These are phyloP conservation scores for Neonectria coccinea DNA, from an alignment of 2,329 filamentous ascomycete species.

Conservation along the genomic window DNA sequence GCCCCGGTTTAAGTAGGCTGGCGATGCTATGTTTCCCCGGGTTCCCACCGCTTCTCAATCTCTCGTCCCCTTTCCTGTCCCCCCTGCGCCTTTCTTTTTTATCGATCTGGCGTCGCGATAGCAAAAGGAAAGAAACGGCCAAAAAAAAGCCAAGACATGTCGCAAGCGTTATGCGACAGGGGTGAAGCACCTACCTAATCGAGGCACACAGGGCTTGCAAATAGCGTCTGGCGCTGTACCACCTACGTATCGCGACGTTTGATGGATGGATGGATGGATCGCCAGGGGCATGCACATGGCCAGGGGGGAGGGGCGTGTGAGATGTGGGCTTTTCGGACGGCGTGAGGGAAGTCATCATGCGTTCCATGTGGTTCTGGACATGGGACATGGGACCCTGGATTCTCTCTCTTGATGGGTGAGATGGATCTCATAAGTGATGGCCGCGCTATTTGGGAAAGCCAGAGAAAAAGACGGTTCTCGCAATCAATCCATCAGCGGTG, in stretches of 20 bases:
- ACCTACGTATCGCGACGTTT: background rate
- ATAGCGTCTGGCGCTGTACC: background rate
- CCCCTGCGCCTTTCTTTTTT: background rate
- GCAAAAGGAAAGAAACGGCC: background rate
- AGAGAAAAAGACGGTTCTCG: background rate
- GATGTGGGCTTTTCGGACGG: too few relatives aligned
- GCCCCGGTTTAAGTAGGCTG: background rate
- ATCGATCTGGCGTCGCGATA: conserved; percentile 11
- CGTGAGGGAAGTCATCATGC: too few relatives aligned
- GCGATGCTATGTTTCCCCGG: background rate
- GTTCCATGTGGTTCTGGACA: too few relatives aligned
- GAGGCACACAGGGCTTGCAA: background rate
- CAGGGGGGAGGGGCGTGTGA: too few relatives aligned
- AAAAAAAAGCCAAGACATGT: conserved; percentile 24
- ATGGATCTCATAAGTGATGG: too few relatives aligned
- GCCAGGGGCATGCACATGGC: too few relatives aligned
- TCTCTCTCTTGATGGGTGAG: too few relatives aligned
- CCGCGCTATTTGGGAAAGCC: background rate
- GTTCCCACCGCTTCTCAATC: background rate
- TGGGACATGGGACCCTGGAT: too few relatives aligned
- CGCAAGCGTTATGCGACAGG: conserved; percentile 5
- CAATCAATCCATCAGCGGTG: background rate
- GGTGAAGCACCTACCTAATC: conserved; percentile 28
- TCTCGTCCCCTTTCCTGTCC: background rate
- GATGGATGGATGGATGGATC: too few relatives aligned